Conservation (phyloP, 257 asterid genomes). For the Parsonsia alboflavescens region DNA sequence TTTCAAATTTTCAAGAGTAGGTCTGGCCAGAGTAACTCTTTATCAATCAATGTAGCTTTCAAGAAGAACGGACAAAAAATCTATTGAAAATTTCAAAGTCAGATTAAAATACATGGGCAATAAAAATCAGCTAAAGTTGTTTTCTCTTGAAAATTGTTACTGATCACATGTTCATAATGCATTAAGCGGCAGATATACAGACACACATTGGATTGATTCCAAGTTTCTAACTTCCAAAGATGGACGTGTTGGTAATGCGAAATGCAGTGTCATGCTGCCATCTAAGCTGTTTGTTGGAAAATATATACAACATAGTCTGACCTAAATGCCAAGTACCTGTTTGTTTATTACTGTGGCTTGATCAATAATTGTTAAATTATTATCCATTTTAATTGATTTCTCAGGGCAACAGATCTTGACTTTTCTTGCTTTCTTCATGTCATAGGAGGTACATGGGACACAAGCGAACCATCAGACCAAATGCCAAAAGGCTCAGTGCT, state of each 20-base stretch:
- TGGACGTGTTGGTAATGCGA: neutral
- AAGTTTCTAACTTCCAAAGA: neutral
- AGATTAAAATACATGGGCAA: no score
- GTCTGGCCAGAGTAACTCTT: no score
- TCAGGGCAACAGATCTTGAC: neutral
- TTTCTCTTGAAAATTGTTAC: no score
- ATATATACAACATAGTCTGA: neutral
- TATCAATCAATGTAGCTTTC: no score
- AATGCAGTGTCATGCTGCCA: neutral
- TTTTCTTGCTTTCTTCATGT: slow-evolving; percentile 21
- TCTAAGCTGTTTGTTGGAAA: neutral
- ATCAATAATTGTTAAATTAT: neutral
- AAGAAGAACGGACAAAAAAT: no score
- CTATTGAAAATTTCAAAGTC: no score
- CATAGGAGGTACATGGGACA: slow-evolving; percentile 95
- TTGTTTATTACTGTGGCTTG: neutral
- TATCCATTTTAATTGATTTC: neutral
- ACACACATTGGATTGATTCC: no score
- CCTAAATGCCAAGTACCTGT: neutral
- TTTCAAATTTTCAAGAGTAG: no score
- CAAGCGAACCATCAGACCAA: slow-evolving; percentile 93
- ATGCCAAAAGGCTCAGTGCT: slow-evolving; percentile 85
- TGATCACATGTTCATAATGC: no score
- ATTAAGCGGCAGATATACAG: no score
- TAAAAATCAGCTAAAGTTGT: no score